These are phyloP conservation scores for Berkeleyomyces basicola DNA, from an alignment of 2,329 filamentous ascomycete genomes.

Conservation along the genomic window DNA sequence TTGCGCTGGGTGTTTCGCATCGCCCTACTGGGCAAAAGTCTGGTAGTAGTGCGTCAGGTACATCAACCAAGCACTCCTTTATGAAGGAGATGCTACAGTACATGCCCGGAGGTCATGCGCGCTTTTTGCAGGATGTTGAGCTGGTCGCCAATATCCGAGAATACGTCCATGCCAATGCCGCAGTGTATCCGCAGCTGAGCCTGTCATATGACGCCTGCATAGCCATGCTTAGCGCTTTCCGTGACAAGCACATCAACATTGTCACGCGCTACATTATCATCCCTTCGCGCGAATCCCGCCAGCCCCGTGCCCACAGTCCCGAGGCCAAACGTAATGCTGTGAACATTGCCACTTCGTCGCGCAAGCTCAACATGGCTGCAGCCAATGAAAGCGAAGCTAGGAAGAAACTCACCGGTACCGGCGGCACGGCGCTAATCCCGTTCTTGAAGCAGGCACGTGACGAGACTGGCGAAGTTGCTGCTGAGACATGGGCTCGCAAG, in stretches of 20 bases:
- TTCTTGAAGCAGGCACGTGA: slow-evolving; percentile 95
- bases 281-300: slow-evolving; percentile 60
- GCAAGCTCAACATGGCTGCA: slow-evolving; percentile 21
- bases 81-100: slow-evolving; percentile 93
- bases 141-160: slow-evolving; percentile 72
- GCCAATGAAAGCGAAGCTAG: slow-evolving; percentile 6
- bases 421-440: slow-evolving; percentile 82
- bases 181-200: slow-evolving; percentile 46
- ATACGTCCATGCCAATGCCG: slow-evolving; percentile 48
- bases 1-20: slow-evolving; percentile 78
- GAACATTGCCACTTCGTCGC: slow-evolving; percentile 47
- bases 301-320: slow-evolving; percentile 42
- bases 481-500: slow-evolving; percentile 44
- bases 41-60: slow-evolving; percentile 23
- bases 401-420: slow-evolving; percentile 57
- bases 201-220: slow-evolving; percentile 85
- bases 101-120: slow-evolving; percentile 86
- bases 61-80: slow-evolving; percentile 58
- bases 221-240: slow-evolving; percentile 48
- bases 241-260: slow-evolving; percentile 91
- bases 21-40: slow-evolving; percentile 58
- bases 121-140: slow-evolving; percentile 69
- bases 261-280: slow-evolving; percentile 91
- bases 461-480: slow-evolving; percentile 83
- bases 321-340: slow-evolving; percentile 31